phyloP scores from a whole-genome alignment of 1,284 basidiomycete species.

The Apiotrichum mycotoxinovorans region DNA sequence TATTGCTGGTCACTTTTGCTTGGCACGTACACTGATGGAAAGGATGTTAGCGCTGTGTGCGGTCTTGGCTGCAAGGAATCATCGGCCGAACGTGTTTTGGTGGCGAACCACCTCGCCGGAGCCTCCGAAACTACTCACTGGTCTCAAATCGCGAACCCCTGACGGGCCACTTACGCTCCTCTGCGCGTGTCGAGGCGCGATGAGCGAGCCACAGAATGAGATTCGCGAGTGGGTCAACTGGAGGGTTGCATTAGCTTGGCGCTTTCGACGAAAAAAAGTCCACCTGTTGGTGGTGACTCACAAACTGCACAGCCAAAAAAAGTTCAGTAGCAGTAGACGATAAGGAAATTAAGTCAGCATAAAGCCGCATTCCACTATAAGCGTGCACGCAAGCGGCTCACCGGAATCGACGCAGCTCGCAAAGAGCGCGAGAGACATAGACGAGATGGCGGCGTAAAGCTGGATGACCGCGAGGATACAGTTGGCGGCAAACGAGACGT shows the following conservation, averaged over 20 bases:
- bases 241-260: background rate
- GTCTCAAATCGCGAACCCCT: constrained; percentile 86
- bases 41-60: no score
- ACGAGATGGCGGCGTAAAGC: constrained; percentile 74
- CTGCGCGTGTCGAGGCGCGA: constrained; percentile 66
- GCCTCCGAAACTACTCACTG: constrained; percentile 59
- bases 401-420: constrained; percentile 82
- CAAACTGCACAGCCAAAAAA: constrained; percentile 20
- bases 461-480: constrained; percentile 57
- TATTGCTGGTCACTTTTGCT: no score
- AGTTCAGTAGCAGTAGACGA: background rate
- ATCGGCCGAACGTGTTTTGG: no score
- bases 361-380: background rate
- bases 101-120: no score
- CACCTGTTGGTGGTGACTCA: constrained; percentile 9
- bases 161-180: constrained; percentile 83
- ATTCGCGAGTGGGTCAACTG: constrained; percentile 83
- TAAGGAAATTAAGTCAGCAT: no score
- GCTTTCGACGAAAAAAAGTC: no score
- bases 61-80: no score
- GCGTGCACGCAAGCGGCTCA: constrained; percentile 9
- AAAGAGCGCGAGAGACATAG: constrained; percentile 78
- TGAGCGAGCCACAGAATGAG: constrained; percentile 79
- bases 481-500: constrained; percentile 75
- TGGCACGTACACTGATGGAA: constrained; percentile 19